These are phyloP conservation scores for Papiliotrema fonsecae DNA, from an alignment of 1,284 basidiomycete species.

Conservation along the genomic window DNA sequence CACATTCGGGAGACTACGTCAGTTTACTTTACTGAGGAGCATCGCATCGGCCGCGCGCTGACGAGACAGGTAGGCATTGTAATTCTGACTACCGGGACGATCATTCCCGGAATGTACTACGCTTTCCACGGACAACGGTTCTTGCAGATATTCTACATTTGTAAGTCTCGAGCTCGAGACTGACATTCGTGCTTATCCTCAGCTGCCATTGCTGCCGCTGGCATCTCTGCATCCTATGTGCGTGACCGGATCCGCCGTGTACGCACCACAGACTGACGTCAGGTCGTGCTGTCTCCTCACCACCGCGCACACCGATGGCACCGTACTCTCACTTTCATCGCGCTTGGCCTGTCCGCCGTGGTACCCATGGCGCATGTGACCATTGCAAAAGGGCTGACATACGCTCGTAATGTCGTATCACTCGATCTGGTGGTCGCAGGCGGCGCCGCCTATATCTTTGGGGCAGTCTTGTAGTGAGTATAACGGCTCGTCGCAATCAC, in stretches of 20 bases:
- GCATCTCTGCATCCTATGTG: constrained; percentile 29
- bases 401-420: constrained; percentile 61
- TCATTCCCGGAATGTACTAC: constrained; percentile 60
- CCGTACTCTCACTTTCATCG: constrained; percentile 74
- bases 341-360: constrained; percentile 67
- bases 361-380: constrained; percentile 68
- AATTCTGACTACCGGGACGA: constrained; percentile 65
- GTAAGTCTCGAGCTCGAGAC: constrained; percentile 49
- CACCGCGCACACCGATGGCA: constrained; percentile 71
- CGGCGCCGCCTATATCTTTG: constrained; percentile 64
- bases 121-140: constrained; percentile 41
- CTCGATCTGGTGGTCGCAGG: constrained; percentile 63
- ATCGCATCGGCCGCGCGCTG: too few species aligned
- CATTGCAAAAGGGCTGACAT: constrained; percentile 56
- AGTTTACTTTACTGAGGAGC: constrained; percentile 12
- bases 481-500: constrained; percentile 5
- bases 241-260: constrained; percentile 10
- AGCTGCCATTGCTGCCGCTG: constrained; percentile 26
- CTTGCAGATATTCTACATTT: constrained; percentile 43
- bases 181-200: constrained; percentile 1
- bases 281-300: constrained; percentile 72
- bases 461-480: constrained; percentile 76
- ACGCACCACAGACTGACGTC: constrained; percentile 24
- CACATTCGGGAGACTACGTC: constrained; percentile 48
- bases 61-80: constrained; percentile 53